Conservation (phyloP, 2,329 filamentous ascomycete genomes). For the Ophiosphaerella narmari region DNA sequence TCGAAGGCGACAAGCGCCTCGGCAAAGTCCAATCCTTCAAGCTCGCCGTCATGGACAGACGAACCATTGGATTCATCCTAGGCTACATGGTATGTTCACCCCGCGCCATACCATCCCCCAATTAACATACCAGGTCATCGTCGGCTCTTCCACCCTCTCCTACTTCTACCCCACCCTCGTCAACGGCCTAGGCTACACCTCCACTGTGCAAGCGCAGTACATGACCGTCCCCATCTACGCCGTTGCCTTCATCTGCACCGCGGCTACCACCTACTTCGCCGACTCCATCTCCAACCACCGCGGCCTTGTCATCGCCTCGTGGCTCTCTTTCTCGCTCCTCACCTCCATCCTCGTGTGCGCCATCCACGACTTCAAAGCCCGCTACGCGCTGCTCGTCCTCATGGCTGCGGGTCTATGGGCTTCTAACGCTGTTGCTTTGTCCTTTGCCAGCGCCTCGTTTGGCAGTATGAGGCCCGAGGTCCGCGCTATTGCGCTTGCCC, state of each 20-base stretch:
- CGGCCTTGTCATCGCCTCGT: constrained; percentile 55
- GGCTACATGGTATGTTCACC: constrained; percentile 53
- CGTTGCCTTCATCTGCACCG: constrained; percentile 57
- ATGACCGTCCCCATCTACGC: constrained; percentile 61
- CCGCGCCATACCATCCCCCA: neutral
- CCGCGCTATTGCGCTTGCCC: constrained; percentile 57
- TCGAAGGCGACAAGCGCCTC: constrained; percentile 35
- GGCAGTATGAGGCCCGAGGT: constrained; percentile 55
- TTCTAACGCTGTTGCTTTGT: constrained; percentile 57
- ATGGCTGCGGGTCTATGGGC: constrained; percentile 62
- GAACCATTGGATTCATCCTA: constrained; percentile 55
- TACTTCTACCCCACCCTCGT: constrained; percentile 62
- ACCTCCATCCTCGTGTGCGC: constrained; percentile 47
- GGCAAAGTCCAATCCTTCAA: constrained; percentile 47
- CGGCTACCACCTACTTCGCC: constrained; percentile 53
- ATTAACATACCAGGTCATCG: constrained; percentile 41
- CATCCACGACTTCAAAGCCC: constrained; percentile 57
- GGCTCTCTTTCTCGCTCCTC: constrained; percentile 51
- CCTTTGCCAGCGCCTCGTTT: constrained; percentile 59
- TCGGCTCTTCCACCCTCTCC: constrained; percentile 56
- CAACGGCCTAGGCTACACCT: constrained; percentile 56
- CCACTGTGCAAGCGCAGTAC: constrained; percentile 53
- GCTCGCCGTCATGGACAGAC: constrained; percentile 50
- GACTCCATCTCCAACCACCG: constrained; percentile 54
- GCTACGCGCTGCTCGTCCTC: constrained; percentile 60